Evolutionary conservation across 2,329 filamentous ascomycete genomes (phyloP).

Genomic region (Aureobasidium uvarum): DNA sequence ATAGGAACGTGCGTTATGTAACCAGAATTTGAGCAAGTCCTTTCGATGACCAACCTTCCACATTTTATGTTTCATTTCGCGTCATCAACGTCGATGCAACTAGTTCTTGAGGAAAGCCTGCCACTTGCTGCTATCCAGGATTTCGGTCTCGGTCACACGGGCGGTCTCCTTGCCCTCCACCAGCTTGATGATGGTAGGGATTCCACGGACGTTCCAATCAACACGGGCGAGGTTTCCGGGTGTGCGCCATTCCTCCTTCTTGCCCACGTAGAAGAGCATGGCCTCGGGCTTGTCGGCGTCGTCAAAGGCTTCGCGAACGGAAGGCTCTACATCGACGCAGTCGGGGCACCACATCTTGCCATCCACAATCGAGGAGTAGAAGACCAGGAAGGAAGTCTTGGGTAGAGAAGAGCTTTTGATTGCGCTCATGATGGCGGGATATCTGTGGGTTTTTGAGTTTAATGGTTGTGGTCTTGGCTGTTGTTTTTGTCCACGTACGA

Average conservation of each 20-base stretch:
- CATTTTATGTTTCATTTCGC: not conserved
- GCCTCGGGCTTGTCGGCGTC: slow-evolving; percentile 6
- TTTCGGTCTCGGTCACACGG: slow-evolving; percentile 9
- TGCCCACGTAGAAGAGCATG: slow-evolving; percentile 16
- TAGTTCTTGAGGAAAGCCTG: slow-evolving; percentile 17
- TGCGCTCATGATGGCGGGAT: slow-evolving; percentile 12
- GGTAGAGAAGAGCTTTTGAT: not conserved
- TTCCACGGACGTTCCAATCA: slow-evolving; percentile 9
- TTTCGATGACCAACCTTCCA: not conserved
- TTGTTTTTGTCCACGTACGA: not conserved
- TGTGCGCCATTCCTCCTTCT: slow-evolving; percentile 12
- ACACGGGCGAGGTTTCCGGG: slow-evolving; percentile 4
- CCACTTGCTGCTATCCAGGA: slow-evolving; percentile 13
- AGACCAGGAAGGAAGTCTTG: slow-evolving; percentile 5
- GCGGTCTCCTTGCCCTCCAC: slow-evolving; percentile 10
- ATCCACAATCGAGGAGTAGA: slow-evolving; percentile 4
- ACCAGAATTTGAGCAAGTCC: not conserved
- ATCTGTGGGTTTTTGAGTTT: not conserved
- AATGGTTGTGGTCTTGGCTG: not conserved
- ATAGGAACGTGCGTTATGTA: not conserved
- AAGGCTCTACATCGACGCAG: slow-evolving; percentile 13
- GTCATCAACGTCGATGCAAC: not conserved
- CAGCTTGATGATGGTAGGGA: slow-evolving; percentile 13
- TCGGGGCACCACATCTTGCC: slow-evolving; percentile 22
- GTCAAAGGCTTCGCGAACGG: not conserved